A percentile compares a stretch with the other conserved stretches of the same genome.
These are phyloP conservation scores for Sugiyamaella sp. DNA, from an alignment of 1,139 yeast genomes.

Conservation along the genomic window DNA sequence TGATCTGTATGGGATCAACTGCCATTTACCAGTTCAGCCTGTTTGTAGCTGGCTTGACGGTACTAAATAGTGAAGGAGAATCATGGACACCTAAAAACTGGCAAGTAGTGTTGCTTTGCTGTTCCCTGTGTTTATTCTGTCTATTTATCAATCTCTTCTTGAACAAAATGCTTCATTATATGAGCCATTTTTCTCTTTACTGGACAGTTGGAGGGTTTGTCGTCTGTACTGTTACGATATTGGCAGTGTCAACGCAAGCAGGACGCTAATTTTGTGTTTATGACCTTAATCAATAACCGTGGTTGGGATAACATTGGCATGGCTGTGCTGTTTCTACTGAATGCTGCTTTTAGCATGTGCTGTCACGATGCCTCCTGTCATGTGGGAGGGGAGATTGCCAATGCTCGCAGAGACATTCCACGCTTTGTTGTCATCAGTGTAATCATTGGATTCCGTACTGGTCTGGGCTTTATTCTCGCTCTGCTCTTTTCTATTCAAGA, in stretches of 20 bases:
- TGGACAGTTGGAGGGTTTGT: slow-evolving; percentile 35
- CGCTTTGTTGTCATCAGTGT: slow-evolving; percentile 60
- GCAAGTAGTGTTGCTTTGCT: slow-evolving; percentile 56
- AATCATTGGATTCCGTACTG: slow-evolving; percentile 58
- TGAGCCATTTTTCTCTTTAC: slow-evolving; percentile 39
- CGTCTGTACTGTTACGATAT: slow-evolving; percentile 32
- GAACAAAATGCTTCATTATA: slow-evolving; percentile 30
- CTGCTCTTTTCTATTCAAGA: slow-evolving; percentile 61
- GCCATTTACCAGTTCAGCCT: slow-evolving; percentile 32
- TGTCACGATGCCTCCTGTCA: slow-evolving; percentile 66
- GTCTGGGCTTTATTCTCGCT: slow-evolving; percentile 56
- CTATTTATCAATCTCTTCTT: slow-evolving; percentile 21
- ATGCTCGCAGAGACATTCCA: slow-evolving; percentile 57
- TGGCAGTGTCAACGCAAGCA: slow-evolving; percentile 41
- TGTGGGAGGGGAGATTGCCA: slow-evolving; percentile 59
- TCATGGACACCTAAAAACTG: slow-evolving; percentile 46
- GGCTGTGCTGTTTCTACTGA: slow-evolving; percentile 59
- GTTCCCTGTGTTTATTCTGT: slow-evolving; percentile 44
- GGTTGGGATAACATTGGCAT: slow-evolving; percentile 54
- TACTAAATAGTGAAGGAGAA: slow-evolving; percentile 26
- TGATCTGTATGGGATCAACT: slow-evolving; percentile 36
- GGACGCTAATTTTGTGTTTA: slow-evolving; percentile 53
- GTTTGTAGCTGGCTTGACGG: slow-evolving; percentile 33
- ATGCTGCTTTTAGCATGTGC: slow-evolving; percentile 62
- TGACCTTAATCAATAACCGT: slow-evolving; percentile 52